A percentile compares a stretch with the other conserved stretches of the same genome.
These are phyloP conservation scores for Penicillium crustosum DNA, from an alignment of 2,329 filamentous ascomycete species.

Conservation along the genomic window DNA sequence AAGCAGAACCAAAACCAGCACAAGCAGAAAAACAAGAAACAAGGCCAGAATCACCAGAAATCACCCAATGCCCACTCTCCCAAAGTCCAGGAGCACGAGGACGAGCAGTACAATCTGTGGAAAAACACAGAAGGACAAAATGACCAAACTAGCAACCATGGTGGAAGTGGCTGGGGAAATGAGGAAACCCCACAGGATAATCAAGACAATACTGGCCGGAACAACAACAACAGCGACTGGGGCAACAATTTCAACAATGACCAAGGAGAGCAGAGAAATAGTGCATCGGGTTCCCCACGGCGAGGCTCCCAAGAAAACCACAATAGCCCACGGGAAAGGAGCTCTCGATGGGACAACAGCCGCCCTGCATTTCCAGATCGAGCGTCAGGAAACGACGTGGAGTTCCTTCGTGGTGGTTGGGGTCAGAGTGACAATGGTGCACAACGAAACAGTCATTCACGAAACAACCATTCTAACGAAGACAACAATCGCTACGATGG, in stretches of 20 bases:
- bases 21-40: not conserved
- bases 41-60: not conserved
- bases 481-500: not conserved
- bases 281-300: not conserved
- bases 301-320: not conserved
- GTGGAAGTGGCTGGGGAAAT: not conserved
- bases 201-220: not conserved
- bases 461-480: not conserved
- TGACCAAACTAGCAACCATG: not conserved
- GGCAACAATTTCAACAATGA: not conserved
- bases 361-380: not conserved
- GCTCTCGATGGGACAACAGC: not conserved
- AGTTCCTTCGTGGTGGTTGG: not conserved
- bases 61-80: not conserved
- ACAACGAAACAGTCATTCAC: not conserved
- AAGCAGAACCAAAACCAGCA: constrained; percentile 1
- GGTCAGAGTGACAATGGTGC: not conserved
- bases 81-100: not conserved
- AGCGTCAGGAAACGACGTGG: not conserved
- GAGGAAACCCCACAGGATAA: not conserved
- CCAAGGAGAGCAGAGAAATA: not conserved
- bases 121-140: not conserved
- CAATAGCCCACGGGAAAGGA: not conserved
- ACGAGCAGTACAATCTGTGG: not conserved
- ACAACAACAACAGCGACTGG: not conserved